phyloP scores from a whole-genome alignment of 768 basidiomycete species.

The Hysterangium stoloniferum region DNA sequence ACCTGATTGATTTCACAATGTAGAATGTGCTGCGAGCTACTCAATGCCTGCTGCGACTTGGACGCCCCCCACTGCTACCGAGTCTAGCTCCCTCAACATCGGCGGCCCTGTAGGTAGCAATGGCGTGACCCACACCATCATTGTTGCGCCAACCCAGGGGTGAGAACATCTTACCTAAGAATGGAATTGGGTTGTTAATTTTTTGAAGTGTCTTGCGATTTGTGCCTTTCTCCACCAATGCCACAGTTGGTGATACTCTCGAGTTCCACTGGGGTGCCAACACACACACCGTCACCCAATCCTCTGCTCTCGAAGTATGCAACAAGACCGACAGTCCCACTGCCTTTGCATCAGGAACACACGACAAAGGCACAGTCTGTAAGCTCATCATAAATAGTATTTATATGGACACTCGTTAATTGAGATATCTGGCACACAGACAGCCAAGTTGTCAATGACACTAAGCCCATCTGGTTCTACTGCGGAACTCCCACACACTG shows the following conservation, averaged over 20 bases:
- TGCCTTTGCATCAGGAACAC: constrained; percentile 59
- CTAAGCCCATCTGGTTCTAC: constrained; percentile 67
- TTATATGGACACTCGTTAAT: not conserved
- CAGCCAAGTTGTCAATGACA: constrained; percentile 65
- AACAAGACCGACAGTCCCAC: constrained; percentile 51
- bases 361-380: constrained; percentile 59
- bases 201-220: constrained; percentile 49
- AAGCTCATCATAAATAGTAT: not conserved
- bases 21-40: constrained; percentile 63
- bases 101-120: constrained; percentile 31
- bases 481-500: constrained; percentile 68
- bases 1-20: constrained; percentile 2
- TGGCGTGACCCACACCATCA: constrained; percentile 64
- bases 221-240: constrained; percentile 68
- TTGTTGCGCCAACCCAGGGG: constrained; percentile 71
- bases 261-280: constrained; percentile 72
- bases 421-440: constrained; percentile 30
- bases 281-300: constrained; percentile 80
- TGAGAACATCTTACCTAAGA: constrained; percentile 3
- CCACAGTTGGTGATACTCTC: constrained; percentile 70
- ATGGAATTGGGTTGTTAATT: not conserved
- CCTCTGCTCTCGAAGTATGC: constrained; percentile 57
- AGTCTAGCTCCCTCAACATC: constrained; percentile 12
- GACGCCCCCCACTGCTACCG: constrained; percentile 20
- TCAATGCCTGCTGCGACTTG: constrained; percentile 30